Percentiles rank a stretch among this genome's conserved stretches.
Evolutionary conservation across 2,329 filamentous ascomycete genomes (phyloP).

Genomic region (Alternaria consortialis): DNA sequence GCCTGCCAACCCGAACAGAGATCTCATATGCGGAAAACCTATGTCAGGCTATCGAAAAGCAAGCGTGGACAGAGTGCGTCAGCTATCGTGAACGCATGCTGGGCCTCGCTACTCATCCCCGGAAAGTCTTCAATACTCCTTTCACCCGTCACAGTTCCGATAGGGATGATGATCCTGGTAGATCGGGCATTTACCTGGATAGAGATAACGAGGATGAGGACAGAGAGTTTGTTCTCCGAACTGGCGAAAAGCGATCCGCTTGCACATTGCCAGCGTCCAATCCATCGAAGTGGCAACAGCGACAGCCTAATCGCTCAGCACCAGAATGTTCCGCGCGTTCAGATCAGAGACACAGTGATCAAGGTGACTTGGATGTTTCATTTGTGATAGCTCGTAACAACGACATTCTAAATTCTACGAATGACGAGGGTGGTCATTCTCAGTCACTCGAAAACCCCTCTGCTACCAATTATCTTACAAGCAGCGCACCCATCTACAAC

Average conservation of each 20-base stretch:
- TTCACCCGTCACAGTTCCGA: neutral
- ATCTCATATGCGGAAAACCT: neutral
- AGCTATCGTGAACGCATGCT: neutral
- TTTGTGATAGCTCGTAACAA: neutral
- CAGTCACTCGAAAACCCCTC: neutral
- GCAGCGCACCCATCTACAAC: neutral
- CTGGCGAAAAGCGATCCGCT: neutral
- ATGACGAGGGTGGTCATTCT: neutral
- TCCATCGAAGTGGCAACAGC: neutral
- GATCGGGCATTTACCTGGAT: neutral
- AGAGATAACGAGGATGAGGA: neutral
- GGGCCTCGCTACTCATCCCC: neutral
- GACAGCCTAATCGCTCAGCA: neutral
- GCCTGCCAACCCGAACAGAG: neutral
- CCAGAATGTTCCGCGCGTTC: too few relatives aligned
- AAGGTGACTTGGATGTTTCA: neutral
- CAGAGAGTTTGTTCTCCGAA: neutral
- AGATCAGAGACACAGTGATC: neutral
- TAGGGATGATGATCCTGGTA: too few relatives aligned
- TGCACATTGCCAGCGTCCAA: neutral
- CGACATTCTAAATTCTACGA: neutral
- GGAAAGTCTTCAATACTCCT: neutral
- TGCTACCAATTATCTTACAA: neutral
- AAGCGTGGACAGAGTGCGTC: neutral
- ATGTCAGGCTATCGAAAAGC: neutral